phyloP scores from a whole-genome alignment of 768 basidiomycete genomes.

The Cantharellus anzutake region DNA sequence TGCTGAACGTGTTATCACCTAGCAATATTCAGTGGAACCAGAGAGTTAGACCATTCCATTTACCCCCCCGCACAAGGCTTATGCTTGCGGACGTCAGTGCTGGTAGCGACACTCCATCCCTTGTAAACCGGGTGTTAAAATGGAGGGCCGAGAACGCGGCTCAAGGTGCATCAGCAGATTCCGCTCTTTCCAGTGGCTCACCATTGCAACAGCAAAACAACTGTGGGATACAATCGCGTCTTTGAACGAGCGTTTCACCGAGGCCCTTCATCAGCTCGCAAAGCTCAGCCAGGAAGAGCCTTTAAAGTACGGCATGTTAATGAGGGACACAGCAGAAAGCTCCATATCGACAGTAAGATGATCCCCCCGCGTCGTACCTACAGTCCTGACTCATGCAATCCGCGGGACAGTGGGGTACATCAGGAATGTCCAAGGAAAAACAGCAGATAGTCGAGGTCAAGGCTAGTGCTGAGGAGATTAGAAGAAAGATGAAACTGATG shows the following conservation, averaged over 20 bases:
- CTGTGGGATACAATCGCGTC: conserved; percentile 12
- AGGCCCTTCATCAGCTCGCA: background rate
- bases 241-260: conserved; percentile 10
- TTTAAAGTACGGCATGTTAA: background rate
- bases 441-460: background rate
- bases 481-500: conserved; percentile 69
- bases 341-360: no score
- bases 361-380: no score
- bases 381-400: no score
- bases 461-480: conserved; percentile 35
- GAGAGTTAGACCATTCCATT: conserved; percentile 42
- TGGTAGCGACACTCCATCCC: conserved; percentile 87
- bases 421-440: no score
- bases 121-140: conserved; percentile 76
- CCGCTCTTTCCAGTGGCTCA: background rate
- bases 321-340: no score
- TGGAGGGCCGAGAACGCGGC: conserved; percentile 57
- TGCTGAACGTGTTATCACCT: conserved; percentile 35
- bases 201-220: conserved; percentile 4
- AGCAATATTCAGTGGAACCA: conserved; percentile 60
- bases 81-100: conserved; percentile 92
- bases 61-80: conserved; percentile 69
- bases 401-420: no score
- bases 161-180: conserved; percentile 26
- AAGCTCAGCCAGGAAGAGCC: background rate